Conservation (phyloP, 768 basidiomycete species). For the Tricholoma terreum region DNA sequence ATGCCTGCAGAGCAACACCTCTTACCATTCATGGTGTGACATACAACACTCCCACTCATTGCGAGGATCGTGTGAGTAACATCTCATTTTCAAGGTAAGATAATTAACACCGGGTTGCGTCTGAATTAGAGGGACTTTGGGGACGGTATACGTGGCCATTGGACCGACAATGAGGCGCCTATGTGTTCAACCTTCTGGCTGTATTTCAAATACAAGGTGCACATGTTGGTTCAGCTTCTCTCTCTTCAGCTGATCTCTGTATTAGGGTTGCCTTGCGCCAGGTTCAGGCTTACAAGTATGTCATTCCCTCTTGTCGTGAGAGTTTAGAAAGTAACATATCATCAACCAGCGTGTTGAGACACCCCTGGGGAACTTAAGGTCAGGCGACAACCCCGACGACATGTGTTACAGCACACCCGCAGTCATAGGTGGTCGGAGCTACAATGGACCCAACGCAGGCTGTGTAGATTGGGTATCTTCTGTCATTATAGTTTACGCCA, state of each 20-base stretch:
- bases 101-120: too few species aligned
- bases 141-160: neutral
- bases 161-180: neutral
- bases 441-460: neutral
- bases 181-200: neutral
- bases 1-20: constrained; percentile 15
- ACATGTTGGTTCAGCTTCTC: neutral
- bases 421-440: neutral
- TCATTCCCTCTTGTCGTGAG: neutral
- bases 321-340: neutral
- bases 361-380: neutral
- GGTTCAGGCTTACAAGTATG: neutral
- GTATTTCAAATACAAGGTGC: neutral
- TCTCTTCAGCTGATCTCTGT: neutral
- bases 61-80: constrained; percentile 10
- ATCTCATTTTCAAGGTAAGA: neutral
- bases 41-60: constrained; percentile 9
- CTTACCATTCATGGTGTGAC: constrained; percentile 13
- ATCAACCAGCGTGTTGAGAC: neutral
- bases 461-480: constrained; percentile 6
- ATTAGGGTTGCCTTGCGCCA: neutral
- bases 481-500: neutral
- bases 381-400: neutral
- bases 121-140: neutral
- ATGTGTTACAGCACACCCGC: neutral